Conservation (phyloP, 1,139 yeast genomes). For the Geotrichum fermentans region DNA sequence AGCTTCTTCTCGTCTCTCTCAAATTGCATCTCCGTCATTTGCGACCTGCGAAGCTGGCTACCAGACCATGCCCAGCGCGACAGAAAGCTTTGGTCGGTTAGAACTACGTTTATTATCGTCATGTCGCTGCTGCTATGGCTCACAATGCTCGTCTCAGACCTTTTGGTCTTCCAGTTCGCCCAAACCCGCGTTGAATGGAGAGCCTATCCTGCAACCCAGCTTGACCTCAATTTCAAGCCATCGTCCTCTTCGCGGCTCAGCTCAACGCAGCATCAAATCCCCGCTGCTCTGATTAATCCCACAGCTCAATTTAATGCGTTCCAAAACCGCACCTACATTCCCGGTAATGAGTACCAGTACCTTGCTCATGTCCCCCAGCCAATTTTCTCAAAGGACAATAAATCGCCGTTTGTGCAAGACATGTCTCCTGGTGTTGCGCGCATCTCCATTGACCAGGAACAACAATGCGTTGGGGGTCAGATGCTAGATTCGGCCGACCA, state of each 20-base stretch:
- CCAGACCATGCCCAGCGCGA: not conserved
- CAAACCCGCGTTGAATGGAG: not conserved
- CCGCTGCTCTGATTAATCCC: not conserved
- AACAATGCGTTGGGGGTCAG: not conserved
- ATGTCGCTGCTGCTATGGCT: not conserved
- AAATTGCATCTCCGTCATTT: not conserved
- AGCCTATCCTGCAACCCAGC: not conserved
- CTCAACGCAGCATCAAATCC: not conserved
- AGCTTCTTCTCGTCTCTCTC: slow-evolving; percentile 2
- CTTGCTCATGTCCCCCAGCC: not conserved
- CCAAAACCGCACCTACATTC: slow-evolving; percentile 5
- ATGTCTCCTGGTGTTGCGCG: not conserved
- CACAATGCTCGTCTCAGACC: not conserved
- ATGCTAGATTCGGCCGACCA: not conserved
- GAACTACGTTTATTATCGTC: not conserved
- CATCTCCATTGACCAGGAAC: not conserved
- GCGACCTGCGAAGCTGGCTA: slow-evolving; percentile 4
- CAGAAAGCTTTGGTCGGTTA: not conserved
- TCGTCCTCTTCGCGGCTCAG: not conserved
- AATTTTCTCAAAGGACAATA: not conserved
- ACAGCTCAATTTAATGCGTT: not conserved
- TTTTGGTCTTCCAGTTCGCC: slow-evolving; percentile 6
- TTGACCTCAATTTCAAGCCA: not conserved
- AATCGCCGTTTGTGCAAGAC: not conserved
- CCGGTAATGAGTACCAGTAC: slow-evolving; percentile 2